Percentiles rank a stretch among this genome's conserved stretches.
These are phyloP conservation scores for Raffaelea deltoideospora DNA, from an alignment of 2,329 filamentous ascomycete genomes.

Conservation along the genomic window DNA sequence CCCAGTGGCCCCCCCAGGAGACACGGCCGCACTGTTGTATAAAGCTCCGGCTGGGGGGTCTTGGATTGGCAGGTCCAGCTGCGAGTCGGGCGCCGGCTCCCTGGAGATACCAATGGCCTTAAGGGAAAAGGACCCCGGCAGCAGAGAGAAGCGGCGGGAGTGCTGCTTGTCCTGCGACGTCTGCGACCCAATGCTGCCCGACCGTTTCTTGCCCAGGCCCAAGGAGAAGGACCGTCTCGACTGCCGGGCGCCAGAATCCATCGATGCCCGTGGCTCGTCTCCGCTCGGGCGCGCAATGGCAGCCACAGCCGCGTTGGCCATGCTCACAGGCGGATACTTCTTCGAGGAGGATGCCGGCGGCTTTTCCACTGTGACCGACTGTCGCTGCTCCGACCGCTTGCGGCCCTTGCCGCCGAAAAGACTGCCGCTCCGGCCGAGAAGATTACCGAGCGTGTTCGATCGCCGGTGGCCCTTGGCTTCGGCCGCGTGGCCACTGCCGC, in stretches of 20 bases:
- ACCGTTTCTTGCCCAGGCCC: slow-evolving; percentile 54
- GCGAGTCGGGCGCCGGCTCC: slow-evolving; percentile 32
- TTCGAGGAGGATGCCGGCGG: slow-evolving; percentile 32
- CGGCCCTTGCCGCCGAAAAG: slow-evolving; percentile 53
- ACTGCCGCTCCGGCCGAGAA: slow-evolving; percentile 72
- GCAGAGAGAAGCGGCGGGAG: slow-evolving; percentile 53
- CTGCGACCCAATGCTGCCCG: slow-evolving; percentile 50
- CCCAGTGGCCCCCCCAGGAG: too few species aligned
- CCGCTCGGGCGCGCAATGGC: neutral
- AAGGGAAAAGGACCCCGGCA: slow-evolving; percentile 48
- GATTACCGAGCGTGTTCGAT: slow-evolving; percentile 62
- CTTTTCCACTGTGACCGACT: slow-evolving; percentile 25
- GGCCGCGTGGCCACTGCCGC: slow-evolving; percentile 14
- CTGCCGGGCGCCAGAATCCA: slow-evolving; percentile 42
- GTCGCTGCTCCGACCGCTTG: slow-evolving; percentile 30
- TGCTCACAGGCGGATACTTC: slow-evolving; percentile 80
- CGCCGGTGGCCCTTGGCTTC: slow-evolving; percentile 46
- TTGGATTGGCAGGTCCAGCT: slow-evolving; percentile 37
- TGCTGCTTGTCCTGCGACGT: slow-evolving; percentile 37
- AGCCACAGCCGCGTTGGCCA: slow-evolving; percentile 40
- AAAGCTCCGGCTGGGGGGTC: too few species aligned
- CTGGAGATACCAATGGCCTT: slow-evolving; percentile 42
- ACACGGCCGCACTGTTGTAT: too few species aligned
- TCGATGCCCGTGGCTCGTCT: slow-evolving; percentile 40
- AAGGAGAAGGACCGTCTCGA: slow-evolving; percentile 57